A percentile compares a stretch with the other conserved stretches of the same genome.
phyloP scores from a whole-genome alignment of 768 basidiomycete genomes.

The Brasilioporus rufonigricans region DNA sequence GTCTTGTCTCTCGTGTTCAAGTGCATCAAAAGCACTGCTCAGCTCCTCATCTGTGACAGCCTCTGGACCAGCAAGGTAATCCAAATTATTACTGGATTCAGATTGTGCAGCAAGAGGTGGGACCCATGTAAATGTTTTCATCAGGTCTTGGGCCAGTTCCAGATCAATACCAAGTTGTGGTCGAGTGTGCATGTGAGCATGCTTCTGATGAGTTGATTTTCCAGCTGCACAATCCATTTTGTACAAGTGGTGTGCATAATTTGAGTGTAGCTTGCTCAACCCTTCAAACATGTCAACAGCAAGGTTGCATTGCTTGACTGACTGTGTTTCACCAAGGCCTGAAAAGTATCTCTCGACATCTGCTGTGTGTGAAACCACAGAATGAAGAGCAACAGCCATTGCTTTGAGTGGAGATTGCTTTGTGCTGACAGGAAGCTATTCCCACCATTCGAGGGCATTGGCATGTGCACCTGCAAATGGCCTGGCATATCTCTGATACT shows the following conservation, averaged over 20 bases:
- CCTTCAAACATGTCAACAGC: neutral
- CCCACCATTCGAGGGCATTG: slow-evolving; percentile 30
- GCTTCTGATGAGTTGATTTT: neutral
- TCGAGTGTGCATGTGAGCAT: neutral
- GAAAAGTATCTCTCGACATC: neutral
- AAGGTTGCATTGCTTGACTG: neutral
- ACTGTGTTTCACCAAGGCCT: neutral
- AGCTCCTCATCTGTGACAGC: too few relatives aligned
- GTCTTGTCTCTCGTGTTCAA: too few relatives aligned
- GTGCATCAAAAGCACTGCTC: too few relatives aligned
- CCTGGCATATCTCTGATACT: slow-evolving; percentile 11
- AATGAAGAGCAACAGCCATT: slow-evolving; percentile 2
- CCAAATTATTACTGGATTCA: too few relatives aligned
- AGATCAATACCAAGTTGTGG: neutral
- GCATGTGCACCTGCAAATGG: neutral
- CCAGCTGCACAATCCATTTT: neutral
- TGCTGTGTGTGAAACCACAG: neutral
- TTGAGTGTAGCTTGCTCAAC: neutral
- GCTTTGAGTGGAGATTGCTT: slow-evolving; percentile 5
- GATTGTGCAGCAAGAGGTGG: too few relatives aligned
- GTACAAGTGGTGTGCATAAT: neutral
- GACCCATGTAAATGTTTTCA: too few relatives aligned
- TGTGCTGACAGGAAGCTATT: slow-evolving; percentile 10
- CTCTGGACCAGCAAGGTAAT: too few relatives aligned
- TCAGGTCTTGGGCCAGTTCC: too few relatives aligned